Conservation (phyloP, 1,139 yeast species). For the Chernovozyma aurita region DNA sequence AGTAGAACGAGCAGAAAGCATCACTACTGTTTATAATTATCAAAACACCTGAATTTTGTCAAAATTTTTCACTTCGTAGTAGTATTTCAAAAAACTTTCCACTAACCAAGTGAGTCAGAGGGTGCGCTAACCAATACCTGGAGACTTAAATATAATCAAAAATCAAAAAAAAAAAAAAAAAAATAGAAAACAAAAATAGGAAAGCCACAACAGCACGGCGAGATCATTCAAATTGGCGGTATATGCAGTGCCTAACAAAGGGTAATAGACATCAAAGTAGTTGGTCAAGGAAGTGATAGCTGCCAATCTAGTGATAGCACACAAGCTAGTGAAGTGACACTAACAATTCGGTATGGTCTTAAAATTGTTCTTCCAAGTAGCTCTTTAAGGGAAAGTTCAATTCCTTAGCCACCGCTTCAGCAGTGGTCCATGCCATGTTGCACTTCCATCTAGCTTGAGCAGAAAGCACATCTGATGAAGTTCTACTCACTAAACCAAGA, state of each 20-base stretch:
- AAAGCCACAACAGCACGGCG: no score
- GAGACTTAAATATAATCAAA: not conserved
- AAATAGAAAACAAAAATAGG: no score
- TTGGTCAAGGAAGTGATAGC: no score
- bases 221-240: no score
- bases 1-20: constrained; percentile 6
- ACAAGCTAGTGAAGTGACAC: no score
- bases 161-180: no score
- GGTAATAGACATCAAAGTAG: no score
- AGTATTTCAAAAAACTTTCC: no score
- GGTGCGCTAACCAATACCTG: constrained; percentile 3
- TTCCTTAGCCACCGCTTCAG: constrained; percentile 47
- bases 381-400: constrained; percentile 51
- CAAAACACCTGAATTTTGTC: no score
- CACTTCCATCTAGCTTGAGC: constrained; percentile 64
- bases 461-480: constrained; percentile 54
- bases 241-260: no score
- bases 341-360: no score
- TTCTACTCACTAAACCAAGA: constrained; percentile 48
- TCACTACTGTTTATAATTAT: not conserved
- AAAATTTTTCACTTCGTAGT: not conserved
- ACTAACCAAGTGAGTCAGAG: constrained; percentile 3
- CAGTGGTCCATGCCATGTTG: constrained; percentile 51
- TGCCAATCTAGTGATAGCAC: no score
- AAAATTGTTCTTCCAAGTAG: constrained; percentile 32